Base-by-base conservation (phyloP, 805 yeast species). In the Zygosaccharomyces rouxii region DNA sequence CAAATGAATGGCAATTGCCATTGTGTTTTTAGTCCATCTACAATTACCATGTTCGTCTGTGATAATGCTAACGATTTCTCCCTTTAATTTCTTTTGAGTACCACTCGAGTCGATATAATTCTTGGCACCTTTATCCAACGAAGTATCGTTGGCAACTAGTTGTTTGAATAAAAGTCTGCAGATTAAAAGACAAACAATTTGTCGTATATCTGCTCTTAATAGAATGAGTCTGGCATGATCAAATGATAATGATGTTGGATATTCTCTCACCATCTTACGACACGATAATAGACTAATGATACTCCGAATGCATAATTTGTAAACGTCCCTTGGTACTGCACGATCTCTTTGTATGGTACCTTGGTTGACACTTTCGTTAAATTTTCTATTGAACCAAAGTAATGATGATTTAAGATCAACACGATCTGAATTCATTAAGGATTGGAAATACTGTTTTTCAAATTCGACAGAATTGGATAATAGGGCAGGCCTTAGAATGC, bases 391-490 rank as follows among this genome's bases (percentile, higher is more conserved):
- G 60, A 76, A 85, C 96, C 96, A 89, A 51, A 71, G 74, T 59
- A 81, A 71, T 4, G 86, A 80, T 57, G 80, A 80, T 16, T 72
- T 62, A 40, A 86, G 71, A 55, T 81, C 79, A 42, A 83, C 71
- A 61, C 83, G 85, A 52, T 80, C 74, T 50, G 78, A 60, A 10
- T 55, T 49, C 55, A 72, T 62, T 48, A 68, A 44, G 7, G 81
- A 55, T 53, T 64, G 67, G 63, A 84, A 87, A 68, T 89, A 89
- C 64, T 87, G 95, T 58, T 82, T 82, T 69, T 90, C 98, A 60
- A 90, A 87, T 51, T 86, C 90, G 10, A 86, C 84, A 2, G 96
- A 94, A 30, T 94, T 86, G 58, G 88, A 89, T 49, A 89, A 80
- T 42, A 92, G 73, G 2, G 85, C 84, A 2, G 96, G 95, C 59